A percentile compares a stretch with the other conserved stretches of the same genome.
phyloP scores from a whole-genome alignment of 768 basidiomycete species.

The Naematelia encephala region DNA sequence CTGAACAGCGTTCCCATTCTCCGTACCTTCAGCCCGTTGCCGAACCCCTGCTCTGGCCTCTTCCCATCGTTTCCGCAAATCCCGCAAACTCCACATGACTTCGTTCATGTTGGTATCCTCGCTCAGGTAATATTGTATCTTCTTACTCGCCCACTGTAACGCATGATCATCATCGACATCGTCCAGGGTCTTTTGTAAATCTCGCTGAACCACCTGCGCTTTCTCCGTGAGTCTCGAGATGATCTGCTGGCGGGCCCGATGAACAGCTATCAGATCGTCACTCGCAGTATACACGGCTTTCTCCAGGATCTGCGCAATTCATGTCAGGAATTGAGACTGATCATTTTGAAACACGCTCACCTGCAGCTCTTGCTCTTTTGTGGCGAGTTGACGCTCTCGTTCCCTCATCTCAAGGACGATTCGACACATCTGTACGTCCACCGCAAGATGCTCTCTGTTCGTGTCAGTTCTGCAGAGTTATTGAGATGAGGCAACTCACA shows the following conservation, averaged over 20 bases:
- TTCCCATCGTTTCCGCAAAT: constrained; percentile 27
- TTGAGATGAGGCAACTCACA: constrained; percentile 23
- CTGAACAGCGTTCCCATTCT: not conserved
- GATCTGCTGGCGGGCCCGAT: constrained; percentile 2
- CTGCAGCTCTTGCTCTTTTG: constrained; percentile 27
- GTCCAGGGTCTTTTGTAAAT: constrained; percentile 20
- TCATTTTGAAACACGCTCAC: constrained; percentile 15
- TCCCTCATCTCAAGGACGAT: constrained; percentile 28
- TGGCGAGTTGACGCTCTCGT: constrained; percentile 23
- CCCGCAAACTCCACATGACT: constrained; percentile 21
- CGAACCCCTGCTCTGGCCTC: constrained; percentile 10
- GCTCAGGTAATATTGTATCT: constrained; percentile 29
- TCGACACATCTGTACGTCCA: constrained; percentile 39
- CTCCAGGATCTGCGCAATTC: constrained; percentile 27
- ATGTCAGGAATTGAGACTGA: not conserved
- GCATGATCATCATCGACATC: constrained; percentile 27
- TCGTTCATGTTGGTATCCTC: constrained; percentile 31
- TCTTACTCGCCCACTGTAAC: constrained; percentile 16
- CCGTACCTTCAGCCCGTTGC: not conserved
- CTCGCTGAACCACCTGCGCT: constrained; percentile 2
- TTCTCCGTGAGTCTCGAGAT: constrained; percentile 9
- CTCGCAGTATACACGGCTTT: constrained; percentile 22
- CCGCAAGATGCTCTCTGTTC: constrained; percentile 31
- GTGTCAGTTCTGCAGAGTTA: constrained; percentile 4
- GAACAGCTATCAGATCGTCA: constrained; percentile 16